These are phyloP conservation scores for Sarcodon aspratus DNA, from an alignment of 768 basidiomycete species.

Conservation along the genomic window DNA sequence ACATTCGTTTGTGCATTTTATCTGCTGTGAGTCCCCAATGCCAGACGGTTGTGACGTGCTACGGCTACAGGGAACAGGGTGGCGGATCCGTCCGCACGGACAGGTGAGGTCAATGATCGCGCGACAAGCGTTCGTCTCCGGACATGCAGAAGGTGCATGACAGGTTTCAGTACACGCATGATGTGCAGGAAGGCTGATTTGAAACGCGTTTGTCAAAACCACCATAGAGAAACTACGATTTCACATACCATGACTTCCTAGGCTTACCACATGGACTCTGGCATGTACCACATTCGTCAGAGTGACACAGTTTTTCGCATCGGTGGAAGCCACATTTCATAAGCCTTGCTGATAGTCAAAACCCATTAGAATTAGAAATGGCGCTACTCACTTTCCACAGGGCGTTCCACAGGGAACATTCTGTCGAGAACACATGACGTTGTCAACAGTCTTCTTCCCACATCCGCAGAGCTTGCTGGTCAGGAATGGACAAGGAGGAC, in stretches of 20 bases:
- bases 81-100: slow-evolving; percentile 74
- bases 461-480: slow-evolving; percentile 79
- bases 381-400: slow-evolving; percentile 57
- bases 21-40: slow-evolving; percentile 25
- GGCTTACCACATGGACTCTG: slow-evolving; percentile 74
- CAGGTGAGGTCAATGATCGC: slow-evolving; percentile 59
- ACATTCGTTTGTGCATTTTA: slow-evolving; percentile 82
- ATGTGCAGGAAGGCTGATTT: slow-evolving; percentile 43
- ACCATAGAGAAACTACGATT: background rate
- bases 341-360: slow-evolving; percentile 26
- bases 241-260: slow-evolving; percentile 66
- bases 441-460: slow-evolving; percentile 70
- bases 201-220: background rate
- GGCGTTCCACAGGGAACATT: slow-evolving; percentile 76
- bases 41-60: slow-evolving; percentile 32
- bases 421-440: slow-evolving; percentile 79
- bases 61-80: slow-evolving; percentile 63
- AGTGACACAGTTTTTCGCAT: slow-evolving; percentile 77
- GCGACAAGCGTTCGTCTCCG: slow-evolving; percentile 70
- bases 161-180: slow-evolving; percentile 75
- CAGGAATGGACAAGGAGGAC: slow-evolving; percentile 84
- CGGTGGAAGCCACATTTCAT: slow-evolving; percentile 83
- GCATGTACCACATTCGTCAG: slow-evolving; percentile 72
- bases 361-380: background rate
- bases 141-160: slow-evolving; percentile 82